Conservation (phyloP, 2,329 filamentous ascomycete genomes). For the Gnomoniopsis sp. region DNA sequence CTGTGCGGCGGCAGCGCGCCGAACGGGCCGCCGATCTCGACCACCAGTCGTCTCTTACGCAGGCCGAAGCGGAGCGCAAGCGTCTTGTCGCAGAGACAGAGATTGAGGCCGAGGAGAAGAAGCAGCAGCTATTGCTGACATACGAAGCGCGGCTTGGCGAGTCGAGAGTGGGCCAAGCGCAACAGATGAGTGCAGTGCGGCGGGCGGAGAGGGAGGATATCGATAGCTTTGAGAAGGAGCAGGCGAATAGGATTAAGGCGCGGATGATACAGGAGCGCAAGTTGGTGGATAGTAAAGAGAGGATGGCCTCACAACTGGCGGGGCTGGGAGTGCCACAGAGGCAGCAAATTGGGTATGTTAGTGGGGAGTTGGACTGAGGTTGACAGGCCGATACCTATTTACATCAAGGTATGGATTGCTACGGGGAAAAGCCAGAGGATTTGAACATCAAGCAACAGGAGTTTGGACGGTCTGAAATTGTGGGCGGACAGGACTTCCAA, state of each 20-base stretch:
- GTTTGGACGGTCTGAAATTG: no score
- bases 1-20: constrained; percentile 33
- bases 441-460: not conserved
- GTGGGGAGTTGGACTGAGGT: constrained; percentile 44
- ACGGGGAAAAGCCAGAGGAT: not conserved
- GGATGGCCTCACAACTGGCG: constrained; percentile 34
- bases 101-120: constrained; percentile 40
- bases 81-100: constrained; percentile 45
- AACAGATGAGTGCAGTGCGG: constrained; percentile 45
- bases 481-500: no score
- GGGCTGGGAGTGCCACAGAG: constrained; percentile 31
- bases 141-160: constrained; percentile 46
- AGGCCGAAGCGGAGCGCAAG: constrained; percentile 41
- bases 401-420: not conserved
- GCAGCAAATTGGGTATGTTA: constrained; percentile 55
- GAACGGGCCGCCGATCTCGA: constrained; percentile 35
- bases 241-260: constrained; percentile 42
- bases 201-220: constrained; percentile 49
- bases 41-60: constrained; percentile 46
- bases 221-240: constrained; percentile 43
- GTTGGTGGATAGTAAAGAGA: constrained; percentile 43
- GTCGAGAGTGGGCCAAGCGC: constrained; percentile 45
- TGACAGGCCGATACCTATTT: not conserved
- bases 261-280: constrained; percentile 49
- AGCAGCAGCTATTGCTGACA: constrained; percentile 42